Percentiles rank a stretch among this genome's conserved stretches.
Evolutionary conservation across 1,284 basidiomycete genomes (phyloP).

Genomic region (Apiotrichum laibachii): DNA sequence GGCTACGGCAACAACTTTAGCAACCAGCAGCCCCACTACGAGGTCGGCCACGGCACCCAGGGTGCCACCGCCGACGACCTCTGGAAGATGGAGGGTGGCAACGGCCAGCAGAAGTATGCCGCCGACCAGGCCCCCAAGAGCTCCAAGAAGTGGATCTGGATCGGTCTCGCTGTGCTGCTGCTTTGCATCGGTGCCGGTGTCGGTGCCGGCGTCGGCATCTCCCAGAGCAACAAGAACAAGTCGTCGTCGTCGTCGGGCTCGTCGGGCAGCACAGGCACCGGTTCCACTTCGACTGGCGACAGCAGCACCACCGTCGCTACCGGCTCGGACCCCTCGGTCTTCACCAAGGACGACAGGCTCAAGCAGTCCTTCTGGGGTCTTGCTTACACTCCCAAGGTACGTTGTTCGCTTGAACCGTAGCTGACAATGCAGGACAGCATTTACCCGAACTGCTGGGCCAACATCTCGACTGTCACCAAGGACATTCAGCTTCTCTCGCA

Average conservation of each 20-base stretch:
- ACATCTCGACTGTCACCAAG: constrained; percentile 47
- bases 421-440: constrained; percentile 1
- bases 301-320: constrained; percentile 10
- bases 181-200: constrained; percentile 25
- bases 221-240: constrained; percentile 27
- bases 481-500: constrained; percentile 53
- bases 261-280: background rate
- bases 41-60: background rate
- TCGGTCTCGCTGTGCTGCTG: constrained; percentile 24
- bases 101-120: constrained; percentile 1
- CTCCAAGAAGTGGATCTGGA: constrained; percentile 25
- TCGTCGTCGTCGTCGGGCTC: background rate
- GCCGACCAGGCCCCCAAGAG: background rate
- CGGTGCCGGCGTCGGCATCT: constrained; percentile 31
- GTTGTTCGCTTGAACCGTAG: background rate
- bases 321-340: constrained; percentile 61
- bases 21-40: constrained; percentile 2
- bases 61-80: constrained; percentile 16
- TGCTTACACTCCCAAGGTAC: constrained; percentile 65
- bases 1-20: too few relatives aligned
- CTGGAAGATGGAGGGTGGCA: constrained; percentile 20
- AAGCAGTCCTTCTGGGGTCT: constrained; percentile 67
- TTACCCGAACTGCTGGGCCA: background rate
- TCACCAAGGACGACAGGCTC: constrained; percentile 61
- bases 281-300: constrained; percentile 8